Conservation (phyloP, 2,329 filamentous ascomycete genomes). For the Pezicula carpinea region DNA sequence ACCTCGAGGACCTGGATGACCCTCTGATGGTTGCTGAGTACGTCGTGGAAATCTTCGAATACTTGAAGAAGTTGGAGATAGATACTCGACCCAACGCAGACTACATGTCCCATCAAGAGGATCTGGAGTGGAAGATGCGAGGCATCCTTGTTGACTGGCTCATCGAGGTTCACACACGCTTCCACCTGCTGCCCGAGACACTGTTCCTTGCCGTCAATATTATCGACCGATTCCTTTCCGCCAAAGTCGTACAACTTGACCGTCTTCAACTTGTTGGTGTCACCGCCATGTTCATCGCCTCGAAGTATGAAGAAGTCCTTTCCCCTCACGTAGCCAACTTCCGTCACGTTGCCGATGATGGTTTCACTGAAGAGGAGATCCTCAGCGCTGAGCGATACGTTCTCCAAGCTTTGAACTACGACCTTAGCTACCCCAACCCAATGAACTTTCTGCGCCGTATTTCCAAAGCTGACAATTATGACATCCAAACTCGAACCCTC, state of each 20-base stretch:
- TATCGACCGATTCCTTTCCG: constrained; percentile 94
- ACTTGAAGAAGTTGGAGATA: constrained; percentile 81
- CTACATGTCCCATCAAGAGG: constrained; percentile 93
- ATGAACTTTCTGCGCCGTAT: constrained; percentile 99
- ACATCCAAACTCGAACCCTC: constrained; percentile 94
- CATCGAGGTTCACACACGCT: constrained; percentile 95
- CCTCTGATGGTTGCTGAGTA: constrained; percentile 98
- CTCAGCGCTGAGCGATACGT: constrained; percentile 96
- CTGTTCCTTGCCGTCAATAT: constrained; percentile 97
- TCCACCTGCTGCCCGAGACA: constrained; percentile 92
- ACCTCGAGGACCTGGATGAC: constrained; percentile 84
- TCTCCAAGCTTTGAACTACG: constrained; percentile 85
- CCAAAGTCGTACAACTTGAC: constrained; percentile 93
- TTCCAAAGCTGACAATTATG: constrained; percentile 98
- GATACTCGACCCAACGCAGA: constrained; percentile 79
- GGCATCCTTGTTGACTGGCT: constrained; percentile 97
- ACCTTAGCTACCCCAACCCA: constrained; percentile 96
- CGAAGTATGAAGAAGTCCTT: constrained; percentile 97
- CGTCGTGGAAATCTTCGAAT: constrained; percentile 94
- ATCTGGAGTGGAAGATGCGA: constrained; percentile 97
- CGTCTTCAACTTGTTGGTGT: constrained; percentile 95
- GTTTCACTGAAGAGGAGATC: constrained; percentile 92
- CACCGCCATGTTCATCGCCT: constrained; percentile 98
- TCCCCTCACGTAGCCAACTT: constrained; percentile 97
- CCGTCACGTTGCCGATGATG: constrained; percentile 92